Base-by-base conservation (phyloP, 179 eudicot genomes). In the Beta lomatogona region DNA sequence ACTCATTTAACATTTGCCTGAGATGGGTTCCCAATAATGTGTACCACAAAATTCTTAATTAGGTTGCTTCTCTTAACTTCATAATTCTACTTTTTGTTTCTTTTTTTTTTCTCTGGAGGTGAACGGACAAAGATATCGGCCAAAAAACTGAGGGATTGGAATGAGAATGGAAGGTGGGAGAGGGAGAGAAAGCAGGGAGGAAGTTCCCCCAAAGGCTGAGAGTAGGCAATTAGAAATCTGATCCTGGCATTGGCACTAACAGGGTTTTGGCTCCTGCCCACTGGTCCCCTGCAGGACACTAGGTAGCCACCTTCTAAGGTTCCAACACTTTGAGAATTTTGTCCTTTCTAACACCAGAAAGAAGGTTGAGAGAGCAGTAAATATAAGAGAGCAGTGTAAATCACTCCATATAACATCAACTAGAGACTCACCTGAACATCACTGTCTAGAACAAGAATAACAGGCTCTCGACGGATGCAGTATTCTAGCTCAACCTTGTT, bases 401-500 rank as follows among this genome's bases (percentile, higher is more conserved):
- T 3, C 65, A 25, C 77, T 48, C 53, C 53, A 48, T 48, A 48
- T 6, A 75, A 58, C n/a, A 44, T 6, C 82, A 85, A 77, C 63
- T 12, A 81, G 80, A 77, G 60, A 75, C 87, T 36, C 76, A 95
- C 99, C 98, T 95, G 99, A 80, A 94, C 86, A 78, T 92, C 90
- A 80, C 69, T 86, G 78, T 94, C 99, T 67, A 92, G 83, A 78
- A 96, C 96, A 87, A 96, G 88, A 80, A 96, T 83, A 50, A 96
- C 88, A 66, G 98, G 96, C 58, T 87, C 91, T 85, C 91, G 87
- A 66, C 79, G 86, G 61, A 80, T 80, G 83, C 87, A 83, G 79
- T 87, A 87, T 80, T 87, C 89, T 86, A 85, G 86, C 73, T 85
- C 93, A 82, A 86, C 65, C 75, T 85, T 84, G 67, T 85, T 75